Percentiles rank a stretch among this genome's conserved stretches.
phyloP scores from a whole-genome alignment of 2,329 filamentous ascomycete genomes.

The Cercospora zeina region DNA sequence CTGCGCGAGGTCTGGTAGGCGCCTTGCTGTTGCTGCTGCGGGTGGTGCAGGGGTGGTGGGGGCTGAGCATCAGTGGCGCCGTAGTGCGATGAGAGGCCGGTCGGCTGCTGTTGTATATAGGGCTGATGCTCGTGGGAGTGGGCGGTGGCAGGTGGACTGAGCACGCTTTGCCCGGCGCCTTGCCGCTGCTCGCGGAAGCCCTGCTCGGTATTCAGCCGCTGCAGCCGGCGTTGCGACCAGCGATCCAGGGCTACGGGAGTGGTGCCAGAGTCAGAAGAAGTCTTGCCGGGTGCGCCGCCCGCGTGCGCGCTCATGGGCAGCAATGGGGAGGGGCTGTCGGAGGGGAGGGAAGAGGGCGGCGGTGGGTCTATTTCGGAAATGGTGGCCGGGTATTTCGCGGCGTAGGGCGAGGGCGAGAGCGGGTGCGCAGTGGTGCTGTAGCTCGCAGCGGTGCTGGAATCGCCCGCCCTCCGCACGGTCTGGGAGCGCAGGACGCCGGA shows the following conservation, averaged over 20 bases:
- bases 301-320: slow-evolving; percentile 37
- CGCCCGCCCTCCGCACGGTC: slow-evolving; percentile 32
- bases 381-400: slow-evolving; percentile 3
- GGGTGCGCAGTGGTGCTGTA: slow-evolving; percentile 1
- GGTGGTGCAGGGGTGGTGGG: slow-evolving; percentile 36
- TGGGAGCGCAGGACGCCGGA: slow-evolving; percentile 33
- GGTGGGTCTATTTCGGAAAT: slow-evolving; percentile 23
- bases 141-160: slow-evolving; percentile 29
- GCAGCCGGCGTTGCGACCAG: slow-evolving; percentile 42
- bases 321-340: slow-evolving; percentile 13
- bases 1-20: slow-evolving; percentile 33
- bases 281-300: slow-evolving; percentile 34
- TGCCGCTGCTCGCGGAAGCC: slow-evolving; percentile 44
- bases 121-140: slow-evolving; percentile 22
- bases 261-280: slow-evolving; percentile 40
- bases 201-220: slow-evolving; percentile 44
- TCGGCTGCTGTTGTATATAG: slow-evolving; percentile 19
- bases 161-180: slow-evolving; percentile 31
- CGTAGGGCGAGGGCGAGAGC: background rate
- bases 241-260: slow-evolving; percentile 37
- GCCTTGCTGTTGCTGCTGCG: slow-evolving; percentile 21
- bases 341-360: slow-evolving; percentile 32
- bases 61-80: slow-evolving; percentile 33
- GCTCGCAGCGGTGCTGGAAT: slow-evolving; percentile 14
- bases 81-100: slow-evolving; percentile 17